Percentiles rank a stretch among this genome's conserved stretches.
Evolutionary conservation across 2,329 filamentous ascomycete species (phyloP).

Genomic region (Trichoderma afroharzianum): DNA sequence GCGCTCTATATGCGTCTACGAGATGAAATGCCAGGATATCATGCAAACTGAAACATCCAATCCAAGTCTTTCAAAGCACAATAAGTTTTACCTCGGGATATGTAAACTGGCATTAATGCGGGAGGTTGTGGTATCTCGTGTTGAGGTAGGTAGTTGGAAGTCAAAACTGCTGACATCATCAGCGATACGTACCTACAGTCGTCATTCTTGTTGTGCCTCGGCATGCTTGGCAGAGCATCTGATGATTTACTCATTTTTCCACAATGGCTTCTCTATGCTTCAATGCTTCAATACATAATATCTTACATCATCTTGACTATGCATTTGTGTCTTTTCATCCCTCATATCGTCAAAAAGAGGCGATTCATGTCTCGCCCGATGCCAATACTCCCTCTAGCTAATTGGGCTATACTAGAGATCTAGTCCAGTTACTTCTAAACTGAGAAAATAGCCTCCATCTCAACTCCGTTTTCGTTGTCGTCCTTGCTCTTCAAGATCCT

Average conservation of each 20-base stretch:
- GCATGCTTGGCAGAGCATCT: neutral
- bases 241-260: neutral
- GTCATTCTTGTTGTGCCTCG: neutral
- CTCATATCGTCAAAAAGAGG: neutral
- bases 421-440: neutral
- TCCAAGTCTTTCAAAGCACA: neutral
- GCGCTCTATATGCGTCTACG: neutral
- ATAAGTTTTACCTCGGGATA: neutral
- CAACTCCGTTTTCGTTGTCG: neutral
- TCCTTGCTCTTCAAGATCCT: conserved; percentile 15
- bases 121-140: neutral
- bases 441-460: neutral
- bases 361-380: neutral
- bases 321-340: neutral
- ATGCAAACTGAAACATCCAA: neutral
- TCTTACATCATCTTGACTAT: conserved; percentile 12
- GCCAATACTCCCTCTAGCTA: neutral
- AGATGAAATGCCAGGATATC: neutral
- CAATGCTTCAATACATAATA: neutral
- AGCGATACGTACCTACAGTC: neutral
- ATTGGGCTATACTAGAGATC: neutral
- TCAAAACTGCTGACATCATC: conserved; percentile 13
- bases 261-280: neutral
- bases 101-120: neutral
- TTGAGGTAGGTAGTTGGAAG: neutral